Evolutionary conservation across 495 filamentous ascomycete genomes (phyloP).

Genomic region (Penicillium egyptiacum): DNA sequence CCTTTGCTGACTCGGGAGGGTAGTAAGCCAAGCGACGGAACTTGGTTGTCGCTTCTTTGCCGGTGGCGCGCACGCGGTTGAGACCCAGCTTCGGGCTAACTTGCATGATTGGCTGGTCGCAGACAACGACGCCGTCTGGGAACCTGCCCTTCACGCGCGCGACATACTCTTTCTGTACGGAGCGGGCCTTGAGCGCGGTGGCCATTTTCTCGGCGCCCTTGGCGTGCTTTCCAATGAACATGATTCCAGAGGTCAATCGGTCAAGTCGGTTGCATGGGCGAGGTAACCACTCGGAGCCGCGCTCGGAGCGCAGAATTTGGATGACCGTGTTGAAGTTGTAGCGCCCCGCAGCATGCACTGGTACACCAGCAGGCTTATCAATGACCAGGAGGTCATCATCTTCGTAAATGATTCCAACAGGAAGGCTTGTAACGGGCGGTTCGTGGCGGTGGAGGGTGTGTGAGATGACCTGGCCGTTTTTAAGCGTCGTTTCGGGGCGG

Average conservation of each 20-base stretch:
- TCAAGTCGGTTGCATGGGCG: slow-evolving; percentile 93
- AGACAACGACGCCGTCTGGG: slow-evolving; percentile 75
- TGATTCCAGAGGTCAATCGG: slow-evolving; percentile 88
- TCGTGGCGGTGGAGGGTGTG: slow-evolving; percentile 96
- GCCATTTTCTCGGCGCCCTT: slow-evolving; percentile 77
- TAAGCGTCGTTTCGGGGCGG: slow-evolving; percentile 58
- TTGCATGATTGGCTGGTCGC: slow-evolving; percentile 88
- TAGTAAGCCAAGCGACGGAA: slow-evolving; percentile 91
- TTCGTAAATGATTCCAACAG: slow-evolving; percentile 83
- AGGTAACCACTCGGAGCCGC: slow-evolving; percentile 67
- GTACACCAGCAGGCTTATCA: slow-evolving; percentile 92
- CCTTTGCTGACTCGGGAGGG: slow-evolving; percentile 46
- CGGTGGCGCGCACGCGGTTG: slow-evolving; percentile 88
- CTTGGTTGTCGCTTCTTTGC: slow-evolving; percentile 83
- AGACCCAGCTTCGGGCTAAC: slow-evolving; percentile 94
- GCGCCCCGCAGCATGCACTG: slow-evolving; percentile 90
- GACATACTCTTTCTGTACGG: slow-evolving; percentile 90
- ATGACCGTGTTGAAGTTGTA: slow-evolving; percentile 94
- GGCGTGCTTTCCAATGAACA: slow-evolving; percentile 90
- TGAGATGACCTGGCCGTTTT: slow-evolving; percentile 82
- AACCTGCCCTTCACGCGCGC: slow-evolving; percentile 90
- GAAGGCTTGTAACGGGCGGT: slow-evolving; percentile 79
- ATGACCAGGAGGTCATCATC: slow-evolving; percentile 91
- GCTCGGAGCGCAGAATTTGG: slow-evolving; percentile 85
- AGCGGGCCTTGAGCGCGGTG: slow-evolving; percentile 67